A percentile compares a stretch with the other conserved stretches of the same genome.
Evolutionary conservation across 2,329 filamentous ascomycete genomes (phyloP).

Genomic region (Aureobasidium sp.): DNA sequence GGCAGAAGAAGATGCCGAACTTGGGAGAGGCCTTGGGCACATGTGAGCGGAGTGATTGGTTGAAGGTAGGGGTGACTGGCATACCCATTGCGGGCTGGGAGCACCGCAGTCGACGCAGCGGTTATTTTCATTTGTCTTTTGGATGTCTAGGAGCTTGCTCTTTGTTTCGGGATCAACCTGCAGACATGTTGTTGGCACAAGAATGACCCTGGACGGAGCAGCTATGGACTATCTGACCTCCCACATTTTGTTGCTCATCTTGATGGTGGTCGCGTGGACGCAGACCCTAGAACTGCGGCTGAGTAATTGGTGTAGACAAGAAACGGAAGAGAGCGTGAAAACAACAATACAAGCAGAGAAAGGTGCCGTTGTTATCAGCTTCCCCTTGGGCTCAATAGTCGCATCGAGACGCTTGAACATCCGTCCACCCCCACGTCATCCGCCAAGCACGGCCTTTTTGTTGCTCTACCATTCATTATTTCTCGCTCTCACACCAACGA

Average conservation of each 20-base stretch:
- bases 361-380: neutral
- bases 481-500: neutral
- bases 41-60: neutral
- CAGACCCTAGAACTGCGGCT: neutral
- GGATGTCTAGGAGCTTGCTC: constrained; percentile 88
- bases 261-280: neutral
- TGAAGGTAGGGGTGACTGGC: constrained; percentile 19
- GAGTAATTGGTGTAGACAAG: neutral
- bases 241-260: constrained; percentile 63
- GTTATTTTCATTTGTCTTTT: constrained; percentile 84
- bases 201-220: neutral
- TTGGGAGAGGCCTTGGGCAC: constrained; percentile 66
- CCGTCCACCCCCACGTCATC: neutral
- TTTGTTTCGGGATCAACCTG: constrained; percentile 87
- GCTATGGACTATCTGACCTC: constrained; percentile 42
- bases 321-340: neutral
- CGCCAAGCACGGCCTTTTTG: neutral
- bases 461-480: neutral
- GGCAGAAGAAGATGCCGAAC: constrained; percentile 97
- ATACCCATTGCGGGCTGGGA: constrained; percentile 94
- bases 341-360: neutral
- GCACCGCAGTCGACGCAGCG: constrained; percentile 92
- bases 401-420: neutral
- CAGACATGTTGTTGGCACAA: neutral
- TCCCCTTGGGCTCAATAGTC: neutral